phyloP scores from a whole-genome alignment of 495 filamentous ascomycete genomes.

The Aspergillus asperescens region DNA sequence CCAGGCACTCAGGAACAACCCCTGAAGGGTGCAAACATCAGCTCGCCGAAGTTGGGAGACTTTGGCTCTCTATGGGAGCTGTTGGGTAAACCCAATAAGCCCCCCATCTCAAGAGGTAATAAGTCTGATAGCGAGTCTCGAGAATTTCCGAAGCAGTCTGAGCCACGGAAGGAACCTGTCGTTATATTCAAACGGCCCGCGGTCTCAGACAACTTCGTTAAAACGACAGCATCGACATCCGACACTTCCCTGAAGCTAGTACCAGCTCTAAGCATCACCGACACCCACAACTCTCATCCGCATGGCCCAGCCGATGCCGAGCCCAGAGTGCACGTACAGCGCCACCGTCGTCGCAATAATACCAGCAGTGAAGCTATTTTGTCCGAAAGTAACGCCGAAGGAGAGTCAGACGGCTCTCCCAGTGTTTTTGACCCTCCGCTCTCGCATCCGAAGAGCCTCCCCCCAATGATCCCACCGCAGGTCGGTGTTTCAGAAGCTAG shows the following conservation, averaged over 20 bases:
- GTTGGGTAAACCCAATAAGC: conserved; percentile 14
- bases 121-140: neutral
- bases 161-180: conserved; percentile 4
- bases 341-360: neutral
- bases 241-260: conserved; percentile 15
- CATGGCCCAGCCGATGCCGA: conserved; percentile 5
- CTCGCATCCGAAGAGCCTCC: conserved; percentile 13
- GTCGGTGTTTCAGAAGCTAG: conserved; percentile 20
- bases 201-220: neutral
- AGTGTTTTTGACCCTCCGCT: conserved; percentile 32
- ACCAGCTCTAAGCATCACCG: conserved; percentile 1
- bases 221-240: neutral
- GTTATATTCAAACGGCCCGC: conserved; percentile 21
- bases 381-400: conserved; percentile 30
- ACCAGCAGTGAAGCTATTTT: conserved; percentile 12
- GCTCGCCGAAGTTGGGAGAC: conserved; percentile 30
- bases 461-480: conserved; percentile 31
- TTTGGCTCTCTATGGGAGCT: conserved; percentile 37
- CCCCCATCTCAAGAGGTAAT: neutral
- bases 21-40: conserved; percentile 3
- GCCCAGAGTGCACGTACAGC: neutral
- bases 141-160: neutral
- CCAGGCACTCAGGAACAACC: neutral
- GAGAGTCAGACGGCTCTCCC: conserved; percentile 32
- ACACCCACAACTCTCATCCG: conserved; percentile 7